A percentile compares a stretch with the other conserved stretches of the same genome.
phyloP scores from a whole-genome alignment of 1,139 yeast species.

The Kodamaea arcana region DNA sequence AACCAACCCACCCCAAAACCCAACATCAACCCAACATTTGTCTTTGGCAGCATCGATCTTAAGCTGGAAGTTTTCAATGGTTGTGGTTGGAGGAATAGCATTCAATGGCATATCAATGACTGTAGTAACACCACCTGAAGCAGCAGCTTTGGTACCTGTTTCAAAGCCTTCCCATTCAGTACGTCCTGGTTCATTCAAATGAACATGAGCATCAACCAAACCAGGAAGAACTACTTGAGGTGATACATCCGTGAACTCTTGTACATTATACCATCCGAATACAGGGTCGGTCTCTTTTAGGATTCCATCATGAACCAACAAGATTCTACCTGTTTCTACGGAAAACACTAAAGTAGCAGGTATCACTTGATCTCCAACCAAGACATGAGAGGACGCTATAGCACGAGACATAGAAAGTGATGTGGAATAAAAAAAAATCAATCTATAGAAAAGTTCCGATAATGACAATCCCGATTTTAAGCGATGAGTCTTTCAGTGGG shows the following conservation, averaged over 20 bases:
- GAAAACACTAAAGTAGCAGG: slow-evolving; percentile 73
- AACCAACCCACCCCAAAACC: slow-evolving; percentile 93
- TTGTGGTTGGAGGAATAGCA: slow-evolving; percentile 94
- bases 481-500: too few species aligned
- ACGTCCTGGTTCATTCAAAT: slow-evolving; percentile 89
- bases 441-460: background rate
- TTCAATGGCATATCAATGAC: slow-evolving; percentile 95
- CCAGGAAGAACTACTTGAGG: slow-evolving; percentile 81
- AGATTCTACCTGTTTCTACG: slow-evolving; percentile 59
- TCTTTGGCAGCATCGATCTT: slow-evolving; percentile 76
- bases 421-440: background rate
- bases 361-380: slow-evolving; percentile 44
- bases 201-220: slow-evolving; percentile 89
- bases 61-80: slow-evolving; percentile 64
- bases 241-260: slow-evolving; percentile 49
- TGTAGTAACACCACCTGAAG: slow-evolving; percentile 93
- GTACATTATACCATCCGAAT: slow-evolving; percentile 39
- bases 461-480: too few species aligned
- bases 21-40: slow-evolving; percentile 90
- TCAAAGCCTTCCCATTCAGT: slow-evolving; percentile 97
- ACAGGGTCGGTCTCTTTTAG: slow-evolving; percentile 34
- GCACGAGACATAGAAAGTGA: slow-evolving; percentile 51
- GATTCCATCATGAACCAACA: slow-evolving; percentile 38
- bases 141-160: slow-evolving; percentile 89
- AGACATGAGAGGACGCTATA: slow-evolving; percentile 61